Evolutionary conservation across 495 filamentous ascomycete genomes (phyloP), one percentile per base, ranked within the genome.

Genomic region (Neurospora africana): DNA sequence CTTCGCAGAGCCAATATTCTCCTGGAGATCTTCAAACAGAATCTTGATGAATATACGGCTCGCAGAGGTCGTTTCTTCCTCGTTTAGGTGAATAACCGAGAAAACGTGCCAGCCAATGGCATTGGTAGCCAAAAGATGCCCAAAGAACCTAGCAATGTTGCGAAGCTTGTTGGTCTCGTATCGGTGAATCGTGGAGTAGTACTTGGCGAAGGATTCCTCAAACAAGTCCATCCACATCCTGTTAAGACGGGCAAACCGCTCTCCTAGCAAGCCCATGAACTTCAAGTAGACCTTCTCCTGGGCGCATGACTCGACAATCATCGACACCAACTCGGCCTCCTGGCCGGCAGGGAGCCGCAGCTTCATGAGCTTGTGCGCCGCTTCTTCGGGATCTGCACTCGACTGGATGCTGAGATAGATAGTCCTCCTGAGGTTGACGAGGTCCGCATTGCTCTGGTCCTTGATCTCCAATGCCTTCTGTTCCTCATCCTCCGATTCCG

Each of bases 351-450:
- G 96, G 27, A 99, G 85, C 69, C 89, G 92, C 77, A 98, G 83
- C 85, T 94, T 95, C 91, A 97, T 93, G 73, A 97, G 83, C 81
- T 97, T 98, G 84, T 99, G 95, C 74, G 91, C 93, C 70, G 91
- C 92, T 88, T 98, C 96, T 85, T 98, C 95, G 68, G 97, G 96
- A 68, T 95, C 93, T 70, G 93, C 91, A 76, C 90, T 93, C 47
- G 91, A 95, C 92, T 97, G 97, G 80, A 99, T 97, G 11, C 94
- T 98, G 71, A 99, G 84, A 78, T 99, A 99, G 73, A 99, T 98
- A 0, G 93, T 97, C 76, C 93, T 88, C 72, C 95, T 89, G 33
- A 99, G 86, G 76, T 97, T 97, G 75, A 98, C 92, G 17, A 99
- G 87, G 79, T 98, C 93, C 0, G 94, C 92, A 77, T 98, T 98